Evolutionary conservation across 768 basidiomycete species (phyloP), one percentile per base, ranked within the genome.

Genomic region (Obba rivulosa): DNA sequence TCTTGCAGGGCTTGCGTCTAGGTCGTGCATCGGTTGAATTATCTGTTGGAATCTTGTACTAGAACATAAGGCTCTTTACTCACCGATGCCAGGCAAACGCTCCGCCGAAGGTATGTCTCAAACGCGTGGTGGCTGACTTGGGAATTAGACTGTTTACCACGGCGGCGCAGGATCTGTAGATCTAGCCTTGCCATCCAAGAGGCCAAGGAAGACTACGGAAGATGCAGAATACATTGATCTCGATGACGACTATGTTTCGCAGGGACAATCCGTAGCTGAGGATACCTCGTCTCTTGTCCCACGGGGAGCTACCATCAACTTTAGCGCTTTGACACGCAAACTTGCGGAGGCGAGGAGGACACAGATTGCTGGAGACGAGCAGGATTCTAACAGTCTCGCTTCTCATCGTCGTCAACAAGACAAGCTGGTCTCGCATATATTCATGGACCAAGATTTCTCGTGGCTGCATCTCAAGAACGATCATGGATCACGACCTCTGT

Each of bases 401-500:
- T 69, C 73, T 10, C 85, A 88, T 60, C 78, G 86, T 37, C 75
- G 79, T 37, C 83, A 85, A 48, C 87, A 90, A 63, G 82, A 88
- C 59, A 77, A 68, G 31, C 76, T 89, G 2, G 83, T 90, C 24
- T 90, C 88, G 8, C 81, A 88, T 56, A 87, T 91, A 28, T 90
- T 92, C 66, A 80, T 79, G 72, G 78, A 86, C 47, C 86, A 85
- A 60, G 92, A 94, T 66, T 93, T 90, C 59, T 85, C 87, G 2
- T 87, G 81, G 76, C 72, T 96, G 36, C 81, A 86, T 57, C 71
- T 99, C 46, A 96, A 97, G 65, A 71, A 79, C 2, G 96, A 99
- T 69, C 96, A 99, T 64, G 75, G 81, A 25, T 86, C 90, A 4
- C 82, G 96, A 40, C 96, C 96, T 14, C 71, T 98, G 16, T 99